Evolutionary conservation across 352 stramenopile species (phyloP).

Genomic region (Pythium biforme): DNA sequence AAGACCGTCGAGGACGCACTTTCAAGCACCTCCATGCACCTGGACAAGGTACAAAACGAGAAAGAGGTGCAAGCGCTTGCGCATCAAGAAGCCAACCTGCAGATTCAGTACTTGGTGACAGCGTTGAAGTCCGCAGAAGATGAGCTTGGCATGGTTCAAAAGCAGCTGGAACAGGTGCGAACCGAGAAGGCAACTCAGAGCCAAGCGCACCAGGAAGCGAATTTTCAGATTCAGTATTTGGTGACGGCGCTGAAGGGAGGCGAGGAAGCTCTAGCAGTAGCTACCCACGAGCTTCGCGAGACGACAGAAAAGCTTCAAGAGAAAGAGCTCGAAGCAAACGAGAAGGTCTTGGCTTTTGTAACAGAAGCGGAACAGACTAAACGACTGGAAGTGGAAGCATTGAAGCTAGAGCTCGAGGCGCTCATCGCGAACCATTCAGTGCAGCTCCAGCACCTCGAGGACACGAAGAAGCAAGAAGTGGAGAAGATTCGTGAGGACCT

Average conservation of each 20-base stretch:
- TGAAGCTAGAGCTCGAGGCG: slow-evolving; percentile 6
- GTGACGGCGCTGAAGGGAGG: slow-evolving; percentile 7
- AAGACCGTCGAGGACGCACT: background rate
- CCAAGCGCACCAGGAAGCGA: slow-evolving; percentile 2
- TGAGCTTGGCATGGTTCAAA: background rate
- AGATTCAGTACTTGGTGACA: slow-evolving; percentile 2
- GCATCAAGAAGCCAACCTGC: background rate
- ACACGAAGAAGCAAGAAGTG: background rate
- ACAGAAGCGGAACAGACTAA: background rate
- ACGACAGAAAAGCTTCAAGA: background rate
- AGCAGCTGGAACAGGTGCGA: background rate
- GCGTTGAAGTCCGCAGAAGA: background rate
- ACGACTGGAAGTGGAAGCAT: background rate
- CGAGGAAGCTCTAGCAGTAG: slow-evolving; percentile 3
- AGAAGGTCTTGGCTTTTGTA: background rate
- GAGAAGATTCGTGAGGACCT: slow-evolving; percentile 4
- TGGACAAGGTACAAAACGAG: background rate
- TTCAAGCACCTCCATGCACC: background rate
- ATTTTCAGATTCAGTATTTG: slow-evolving; percentile 1
- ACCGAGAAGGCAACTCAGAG: background rate
- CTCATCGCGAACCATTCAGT: background rate
- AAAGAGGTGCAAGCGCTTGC: background rate
- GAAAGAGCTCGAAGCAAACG: background rate
- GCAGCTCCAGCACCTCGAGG: background rate
- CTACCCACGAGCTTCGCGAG: background rate